A percentile compares a stretch with the other conserved stretches of the same genome.
These are phyloP conservation scores for Schwanniomyces etchellsii DNA, from an alignment of 1,139 yeast species.

Conservation along the genomic window DNA sequence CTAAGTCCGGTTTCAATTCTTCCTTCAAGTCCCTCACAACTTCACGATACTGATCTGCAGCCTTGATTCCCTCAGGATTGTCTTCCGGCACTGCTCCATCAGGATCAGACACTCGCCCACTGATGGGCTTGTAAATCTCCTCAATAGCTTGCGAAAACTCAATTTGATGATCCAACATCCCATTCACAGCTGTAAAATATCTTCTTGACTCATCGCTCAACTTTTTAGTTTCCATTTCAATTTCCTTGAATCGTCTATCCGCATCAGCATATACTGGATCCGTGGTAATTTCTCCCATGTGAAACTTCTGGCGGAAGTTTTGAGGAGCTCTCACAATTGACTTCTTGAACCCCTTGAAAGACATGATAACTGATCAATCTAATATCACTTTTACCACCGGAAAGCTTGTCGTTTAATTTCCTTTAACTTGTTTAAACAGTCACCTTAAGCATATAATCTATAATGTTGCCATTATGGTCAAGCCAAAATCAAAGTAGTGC, in stretches of 20 bases:
- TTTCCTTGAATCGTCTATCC: constrained; percentile 88
- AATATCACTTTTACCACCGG: too few relatives aligned
- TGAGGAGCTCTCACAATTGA: constrained; percentile 85
- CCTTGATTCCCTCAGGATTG: constrained; percentile 92
- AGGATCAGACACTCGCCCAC: constrained; percentile 89
- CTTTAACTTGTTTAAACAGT: too few relatives aligned
- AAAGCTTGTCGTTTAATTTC: too few relatives aligned
- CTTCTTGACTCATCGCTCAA: constrained; percentile 85
- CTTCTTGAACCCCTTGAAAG: constrained; percentile 90
- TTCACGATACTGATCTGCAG: constrained; percentile 86
- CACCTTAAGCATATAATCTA: too few relatives aligned
- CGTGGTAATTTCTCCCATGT: constrained; percentile 78
- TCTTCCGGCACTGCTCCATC: constrained; percentile 82
- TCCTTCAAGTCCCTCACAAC: constrained; percentile 83
- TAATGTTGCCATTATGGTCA: too few relatives aligned
- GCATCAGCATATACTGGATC: constrained; percentile 94
- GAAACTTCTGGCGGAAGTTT: constrained; percentile 67
- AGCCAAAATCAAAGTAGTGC: too few relatives aligned
- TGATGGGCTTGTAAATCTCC: constrained; percentile 92
- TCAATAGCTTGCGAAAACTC: constrained; percentile 92
- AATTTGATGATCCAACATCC: constrained; percentile 88
- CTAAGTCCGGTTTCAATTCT: constrained; percentile 86
- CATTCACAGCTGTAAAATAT: constrained; percentile 86
- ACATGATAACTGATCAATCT: constrained; percentile 44
- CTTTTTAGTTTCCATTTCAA: constrained; percentile 85